phyloP scores from a whole-genome alignment of 148 eudicot species.

The Rhododendron griersonianum region DNA sequence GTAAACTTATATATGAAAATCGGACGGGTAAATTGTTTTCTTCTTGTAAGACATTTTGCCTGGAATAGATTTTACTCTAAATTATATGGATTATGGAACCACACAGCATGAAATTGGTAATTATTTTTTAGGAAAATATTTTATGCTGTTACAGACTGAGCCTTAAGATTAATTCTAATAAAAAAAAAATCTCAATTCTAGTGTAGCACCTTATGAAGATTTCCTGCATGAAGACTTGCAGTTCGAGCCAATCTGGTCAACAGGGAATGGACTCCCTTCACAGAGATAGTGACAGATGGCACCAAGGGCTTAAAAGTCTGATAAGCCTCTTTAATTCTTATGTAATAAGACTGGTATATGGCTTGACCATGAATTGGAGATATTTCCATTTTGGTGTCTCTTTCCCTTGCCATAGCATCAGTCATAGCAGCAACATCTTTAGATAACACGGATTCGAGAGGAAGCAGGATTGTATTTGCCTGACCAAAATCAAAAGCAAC shows the following conservation, averaged over 20 bases:
- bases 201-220: slow-evolving; percentile 76
- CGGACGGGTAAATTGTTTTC: not conserved
- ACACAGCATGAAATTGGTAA: not conserved
- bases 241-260: slow-evolving; percentile 75
- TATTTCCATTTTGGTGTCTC: slow-evolving; percentile 63
- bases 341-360: slow-evolving; percentile 79
- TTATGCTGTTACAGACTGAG: not conserved
- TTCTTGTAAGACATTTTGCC: not conserved
- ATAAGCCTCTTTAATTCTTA: slow-evolving; percentile 63
- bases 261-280: slow-evolving; percentile 72
- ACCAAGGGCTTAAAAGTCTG: slow-evolving; percentile 67
- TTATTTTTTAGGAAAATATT: not conserved
- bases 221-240: slow-evolving; percentile 93
- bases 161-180: not conserved
- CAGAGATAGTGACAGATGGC: slow-evolving; percentile 64
- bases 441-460: slow-evolving; percentile 81
- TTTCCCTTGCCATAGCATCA: slow-evolving; percentile 83
- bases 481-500: slow-evolving; percentile 26
- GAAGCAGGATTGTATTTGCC: slow-evolving; percentile 81
- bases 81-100: not conserved
- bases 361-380: slow-evolving; percentile 98
- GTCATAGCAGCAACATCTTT: slow-evolving; percentile 95
- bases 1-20: not conserved
- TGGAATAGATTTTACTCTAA: not conserved
- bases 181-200: not conserved